Evolutionary conservation across 257 asterid genomes (phyloP), one percentile per base, ranked within the genome.

Genomic region (Knoxia roxburghii): DNA sequence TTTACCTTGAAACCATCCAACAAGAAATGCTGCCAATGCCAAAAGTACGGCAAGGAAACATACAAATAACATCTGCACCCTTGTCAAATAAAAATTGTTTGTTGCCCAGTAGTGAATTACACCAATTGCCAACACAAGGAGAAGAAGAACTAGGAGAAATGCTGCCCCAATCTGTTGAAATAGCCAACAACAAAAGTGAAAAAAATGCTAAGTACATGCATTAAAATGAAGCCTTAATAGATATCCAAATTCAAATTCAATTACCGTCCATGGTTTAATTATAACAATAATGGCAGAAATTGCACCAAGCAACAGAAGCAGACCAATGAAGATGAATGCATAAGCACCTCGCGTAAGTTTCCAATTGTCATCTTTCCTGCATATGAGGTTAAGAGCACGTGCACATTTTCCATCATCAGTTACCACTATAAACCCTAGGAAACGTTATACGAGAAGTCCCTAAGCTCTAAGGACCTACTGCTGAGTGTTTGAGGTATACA

Each of bases 291-390:
- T 79, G 7, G 98, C 95, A 50, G 99, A 84, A 70, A 94, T 94
- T 58, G 95, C 99, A 71, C 96, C 88, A 59, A 94, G 78, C 84
- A 90, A 77, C 73, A 94, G 82, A 79, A 84, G 86, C 67, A 94
- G 93, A 57, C 98, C 99, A 71, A 86, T 77, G 58, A 67, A 72
- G 65, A 89, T 87, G 78, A 90, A 90, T 59, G 88, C 70, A 72
- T 87, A 89, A 69, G 96, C 95, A 73, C 98, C 99, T 70, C 81
- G 86, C 51, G 85, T 85, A 72, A 94, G 88, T 78, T 85, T 90
- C 99, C 99, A 94, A 81, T 86, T 80, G 75, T 94, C 99, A 79
- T 94, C 99, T 84, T 86, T 94, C 99, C 99, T 94, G 90, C 74
- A 79, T 30, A 78, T 51, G 75, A 71, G 71, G 56, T 70, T 68